Evolutionary conservation across 345 rosid species (phyloP).

Genomic region (Luvunga scandens): DNA sequence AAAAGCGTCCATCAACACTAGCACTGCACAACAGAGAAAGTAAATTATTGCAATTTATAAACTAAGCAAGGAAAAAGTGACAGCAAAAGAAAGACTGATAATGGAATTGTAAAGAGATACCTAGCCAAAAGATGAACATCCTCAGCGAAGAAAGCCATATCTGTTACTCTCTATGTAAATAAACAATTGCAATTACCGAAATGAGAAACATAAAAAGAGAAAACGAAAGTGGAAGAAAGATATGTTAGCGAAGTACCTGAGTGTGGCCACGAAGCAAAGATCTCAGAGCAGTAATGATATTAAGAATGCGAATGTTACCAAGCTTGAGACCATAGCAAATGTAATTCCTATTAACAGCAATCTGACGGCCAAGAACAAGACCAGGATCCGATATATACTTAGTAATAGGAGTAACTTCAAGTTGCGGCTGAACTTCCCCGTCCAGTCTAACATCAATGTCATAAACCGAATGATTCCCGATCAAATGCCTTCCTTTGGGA

Average conservation of each 20-base stretch:
- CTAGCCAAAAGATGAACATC: constrained; percentile 85
- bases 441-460: constrained; percentile 55
- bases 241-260: constrained; percentile 33
- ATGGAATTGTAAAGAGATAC: constrained; percentile 27
- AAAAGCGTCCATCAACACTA: constrained; percentile 58
- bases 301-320: constrained; percentile 70
- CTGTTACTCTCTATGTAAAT: constrained; percentile 49
- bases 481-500: constrained; percentile 57
- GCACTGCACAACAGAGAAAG: constrained; percentile 40
- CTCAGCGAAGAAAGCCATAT: constrained; percentile 84
- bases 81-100: not conserved
- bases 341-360: constrained; percentile 70
- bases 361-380: constrained; percentile 67
- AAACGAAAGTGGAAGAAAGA: not conserved
- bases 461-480: constrained; percentile 44
- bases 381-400: constrained; percentile 71
- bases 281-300: constrained; percentile 67
- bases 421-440: constrained; percentile 73
- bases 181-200: not conserved
- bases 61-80: not conserved
- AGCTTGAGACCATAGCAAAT: constrained; percentile 79
- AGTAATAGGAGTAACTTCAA: constrained; percentile 76
- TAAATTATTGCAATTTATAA: constrained; percentile 2
- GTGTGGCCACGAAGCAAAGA: constrained; percentile 71
- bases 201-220: not conserved